phyloP scores from a whole-genome alignment of 2,329 filamentous ascomycete species.

The Cryphonectria carpinicola region DNA sequence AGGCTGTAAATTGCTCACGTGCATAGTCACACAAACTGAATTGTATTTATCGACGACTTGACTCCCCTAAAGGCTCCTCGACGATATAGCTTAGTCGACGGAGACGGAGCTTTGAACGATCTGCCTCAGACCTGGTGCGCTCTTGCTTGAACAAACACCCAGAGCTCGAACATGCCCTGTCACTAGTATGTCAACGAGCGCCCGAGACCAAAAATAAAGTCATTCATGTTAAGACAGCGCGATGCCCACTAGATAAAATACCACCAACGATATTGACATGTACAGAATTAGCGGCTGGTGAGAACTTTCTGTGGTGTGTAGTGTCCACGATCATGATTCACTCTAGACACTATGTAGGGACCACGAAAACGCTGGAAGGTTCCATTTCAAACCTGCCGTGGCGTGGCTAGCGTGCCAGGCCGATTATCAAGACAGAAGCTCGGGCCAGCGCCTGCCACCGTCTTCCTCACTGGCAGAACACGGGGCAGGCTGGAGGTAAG shows the following conservation, averaged over 20 bases:
- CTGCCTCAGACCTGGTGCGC: not conserved
- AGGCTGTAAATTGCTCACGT: not conserved
- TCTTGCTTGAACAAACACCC: not conserved
- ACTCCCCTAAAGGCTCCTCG: not conserved
- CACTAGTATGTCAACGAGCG: not conserved
- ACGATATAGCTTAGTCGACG: not conserved
- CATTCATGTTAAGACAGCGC: too few species aligned
- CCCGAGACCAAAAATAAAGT: not conserved
- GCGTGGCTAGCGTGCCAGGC: conserved; percentile 1
- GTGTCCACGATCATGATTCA: not conserved
- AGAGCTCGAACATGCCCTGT: not conserved
- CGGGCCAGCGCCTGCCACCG: not conserved
- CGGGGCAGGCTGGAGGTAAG: conserved; percentile 9
- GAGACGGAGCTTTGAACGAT: not conserved
- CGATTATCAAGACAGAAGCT: conserved; percentile 10
- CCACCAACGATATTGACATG: not conserved
- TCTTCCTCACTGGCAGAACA: conserved; percentile 20
- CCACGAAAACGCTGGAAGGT: conserved; percentile 6
- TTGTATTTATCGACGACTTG: not conserved
- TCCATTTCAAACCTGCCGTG: not conserved
- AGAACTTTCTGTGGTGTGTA: not conserved
- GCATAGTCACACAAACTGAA: not conserved
- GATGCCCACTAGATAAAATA: not conserved
- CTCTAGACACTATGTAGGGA: not conserved
- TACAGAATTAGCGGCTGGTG: not conserved